Evolutionary conservation across 2,329 filamentous ascomycete species (phyloP).

Genomic region (Aciculosporium take): DNA sequence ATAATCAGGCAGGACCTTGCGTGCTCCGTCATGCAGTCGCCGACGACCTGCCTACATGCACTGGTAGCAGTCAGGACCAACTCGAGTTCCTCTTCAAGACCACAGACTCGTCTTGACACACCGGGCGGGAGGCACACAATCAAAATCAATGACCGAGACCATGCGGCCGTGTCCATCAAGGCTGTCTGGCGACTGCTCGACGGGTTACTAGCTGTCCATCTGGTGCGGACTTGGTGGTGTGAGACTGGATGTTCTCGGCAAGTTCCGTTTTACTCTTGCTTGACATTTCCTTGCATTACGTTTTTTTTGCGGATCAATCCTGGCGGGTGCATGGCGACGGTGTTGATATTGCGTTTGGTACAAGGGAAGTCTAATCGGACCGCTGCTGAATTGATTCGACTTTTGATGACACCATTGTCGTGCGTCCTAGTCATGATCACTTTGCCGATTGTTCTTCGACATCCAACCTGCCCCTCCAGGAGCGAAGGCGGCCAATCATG

Average conservation of each 20-base stretch:
- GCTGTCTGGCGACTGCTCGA: neutral
- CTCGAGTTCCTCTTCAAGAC: neutral
- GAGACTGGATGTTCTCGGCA: neutral
- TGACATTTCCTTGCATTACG: neutral
- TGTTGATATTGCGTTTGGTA: conserved; percentile 3
- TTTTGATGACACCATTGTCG: neutral
- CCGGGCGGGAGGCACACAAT: no score
- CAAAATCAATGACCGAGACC: no score
- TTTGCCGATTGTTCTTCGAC: neutral
- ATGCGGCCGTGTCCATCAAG: no score
- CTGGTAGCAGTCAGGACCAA: neutral
- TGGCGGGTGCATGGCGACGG: conserved; percentile 5
- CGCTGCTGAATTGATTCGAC: neutral
- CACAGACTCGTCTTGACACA: neutral
- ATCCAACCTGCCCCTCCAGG: no score
- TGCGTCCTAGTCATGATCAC: neutral
- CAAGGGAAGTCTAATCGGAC: neutral
- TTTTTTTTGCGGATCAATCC: neutral
- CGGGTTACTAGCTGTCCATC: neutral
- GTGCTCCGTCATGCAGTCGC: neutral
- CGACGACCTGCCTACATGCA: neutral
- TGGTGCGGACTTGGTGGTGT: neutral
- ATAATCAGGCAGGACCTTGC: neutral
- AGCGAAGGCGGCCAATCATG: neutral
- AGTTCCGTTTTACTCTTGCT: neutral